phyloP scores from a whole-genome alignment of 2,329 filamentous ascomycete species.

The Trichoderma oligosporum region DNA sequence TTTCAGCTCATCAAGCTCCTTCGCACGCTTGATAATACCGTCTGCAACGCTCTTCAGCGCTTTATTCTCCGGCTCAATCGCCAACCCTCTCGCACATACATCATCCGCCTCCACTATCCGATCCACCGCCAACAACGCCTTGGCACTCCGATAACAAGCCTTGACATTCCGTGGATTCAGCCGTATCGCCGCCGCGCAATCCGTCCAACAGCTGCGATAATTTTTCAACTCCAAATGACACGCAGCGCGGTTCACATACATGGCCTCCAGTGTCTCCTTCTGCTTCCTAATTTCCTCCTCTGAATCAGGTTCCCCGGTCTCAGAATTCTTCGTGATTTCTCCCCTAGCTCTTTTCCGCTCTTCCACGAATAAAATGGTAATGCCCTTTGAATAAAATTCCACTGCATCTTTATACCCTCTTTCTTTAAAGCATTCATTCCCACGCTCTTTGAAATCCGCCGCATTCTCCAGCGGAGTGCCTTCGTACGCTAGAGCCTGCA shows the following conservation, averaged over 20 bases:
- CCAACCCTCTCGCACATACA: constrained; percentile 68
- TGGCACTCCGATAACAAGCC: constrained; percentile 80
- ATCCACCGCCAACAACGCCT: constrained; percentile 73
- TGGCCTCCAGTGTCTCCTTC: constrained; percentile 64
- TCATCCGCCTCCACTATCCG: constrained; percentile 78
- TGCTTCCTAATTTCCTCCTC: constrained; percentile 60
- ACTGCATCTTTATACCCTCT: constrained; percentile 77
- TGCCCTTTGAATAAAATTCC: constrained; percentile 88
- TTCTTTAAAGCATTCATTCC: constrained; percentile 79
- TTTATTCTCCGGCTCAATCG: constrained; percentile 66
- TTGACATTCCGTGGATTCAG: constrained; percentile 82
- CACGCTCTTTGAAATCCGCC: constrained; percentile 81
- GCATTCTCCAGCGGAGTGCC: constrained; percentile 82
- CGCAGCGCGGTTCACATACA: constrained; percentile 82
- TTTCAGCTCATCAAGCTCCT: constrained; percentile 52
- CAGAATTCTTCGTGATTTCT: constrained; percentile 29
- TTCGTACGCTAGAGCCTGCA: constrained; percentile 89
- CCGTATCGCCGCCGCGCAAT: constrained; percentile 75
- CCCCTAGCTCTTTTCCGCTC: constrained; percentile 51
- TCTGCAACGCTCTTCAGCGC: constrained; percentile 58
- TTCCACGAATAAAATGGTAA: constrained; percentile 65
- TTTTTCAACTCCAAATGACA: constrained; percentile 88
- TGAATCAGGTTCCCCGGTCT: constrained; percentile 31
- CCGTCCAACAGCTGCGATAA: constrained; percentile 78
- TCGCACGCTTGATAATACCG: constrained; percentile 60